A percentile compares a stretch with the other conserved stretches of the same genome.
These are phyloP conservation scores for Botrytis aclada DNA, from an alignment of 2,329 filamentous ascomycete species.

Conservation along the genomic window DNA sequence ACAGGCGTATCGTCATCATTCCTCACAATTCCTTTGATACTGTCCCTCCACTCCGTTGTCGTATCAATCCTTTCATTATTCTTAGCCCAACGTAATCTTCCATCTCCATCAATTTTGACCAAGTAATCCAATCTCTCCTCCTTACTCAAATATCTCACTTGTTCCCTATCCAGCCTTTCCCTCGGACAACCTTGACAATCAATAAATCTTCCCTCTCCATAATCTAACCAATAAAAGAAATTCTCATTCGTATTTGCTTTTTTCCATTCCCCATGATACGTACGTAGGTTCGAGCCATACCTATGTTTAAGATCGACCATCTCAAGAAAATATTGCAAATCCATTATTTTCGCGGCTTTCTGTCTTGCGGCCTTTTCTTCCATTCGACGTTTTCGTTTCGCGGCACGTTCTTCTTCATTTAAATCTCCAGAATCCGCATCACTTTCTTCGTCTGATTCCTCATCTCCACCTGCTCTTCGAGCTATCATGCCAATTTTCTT, in stretches of 20 bases:
- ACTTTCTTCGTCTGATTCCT: constrained; percentile 38
- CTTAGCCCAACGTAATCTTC: constrained; percentile 82
- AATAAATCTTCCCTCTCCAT: constrained; percentile 68
- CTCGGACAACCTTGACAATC: constrained; percentile 71
- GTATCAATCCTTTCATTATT: constrained; percentile 77
- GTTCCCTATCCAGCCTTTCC: constrained; percentile 70
- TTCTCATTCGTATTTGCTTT: constrained; percentile 73
- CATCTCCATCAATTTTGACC: constrained; percentile 70
- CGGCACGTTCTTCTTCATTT: constrained; percentile 42
- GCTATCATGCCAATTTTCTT: constrained; percentile 69
- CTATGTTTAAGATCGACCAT: constrained; percentile 87
- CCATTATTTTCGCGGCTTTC: constrained; percentile 74
- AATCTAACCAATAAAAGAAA: constrained; percentile 92
- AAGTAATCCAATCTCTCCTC: constrained; percentile 82
- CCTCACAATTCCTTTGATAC: constrained; percentile 69
- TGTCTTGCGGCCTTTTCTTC: constrained; percentile 56
- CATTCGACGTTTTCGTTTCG: constrained; percentile 42
- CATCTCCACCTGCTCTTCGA: constrained; percentile 68
- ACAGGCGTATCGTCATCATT: constrained; percentile 57
- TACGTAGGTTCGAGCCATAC: constrained; percentile 61
- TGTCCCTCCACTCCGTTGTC: constrained; percentile 71
- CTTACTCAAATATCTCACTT: constrained; percentile 76
- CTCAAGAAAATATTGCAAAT: constrained; percentile 76
- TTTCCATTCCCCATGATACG: constrained; percentile 85
- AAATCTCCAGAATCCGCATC: constrained; percentile 25